Evolutionary conservation across 2,329 filamentous ascomycete species (phyloP), one percentile per base, ranked within the genome.

Genomic region (Blumeria graminis): DNA sequence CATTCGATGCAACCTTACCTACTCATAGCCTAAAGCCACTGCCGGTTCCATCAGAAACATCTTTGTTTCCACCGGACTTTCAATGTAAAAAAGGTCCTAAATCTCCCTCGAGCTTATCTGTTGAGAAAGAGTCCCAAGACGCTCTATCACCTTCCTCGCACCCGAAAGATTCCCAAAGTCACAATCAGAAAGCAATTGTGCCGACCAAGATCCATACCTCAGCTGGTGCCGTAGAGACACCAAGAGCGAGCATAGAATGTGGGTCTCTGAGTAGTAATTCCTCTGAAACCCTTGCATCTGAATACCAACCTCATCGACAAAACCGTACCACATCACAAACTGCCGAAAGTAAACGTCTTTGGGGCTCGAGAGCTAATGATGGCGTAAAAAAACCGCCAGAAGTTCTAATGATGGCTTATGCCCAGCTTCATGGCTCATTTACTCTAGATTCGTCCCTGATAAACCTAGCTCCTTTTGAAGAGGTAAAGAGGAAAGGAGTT

Each of bases 341-440:
- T 28, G 22, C 22, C 22, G 22, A 28, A 28, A 4, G 22, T 28
- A 28, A 28, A 28, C 22, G 22, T 28, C 22, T 28, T 2, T 28
- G 22, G 22, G 22, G 22, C 22, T 28, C 22, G 22, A 28, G 22
- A 50, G 11, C 45, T 11, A 50, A 18, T 18, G 32, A 28, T 28
- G 22, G 22, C 4, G 22, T 28, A 28, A 28, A 72, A 43, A 72
- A 70, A 62, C 67, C 73, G 41, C 80, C 86, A 0, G 89, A 96
- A 66, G 82, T 83, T 1, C 71, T 98, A 56, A 93, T 98, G 80
- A 98, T 98, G 92, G 92, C 89, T 0, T 98, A 94, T 69, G 90
- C 86, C 2, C 92, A 98, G 63, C 79, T 96, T 1, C 85, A 87
- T 68, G 92, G 92, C 3, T 89, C 86, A 0, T 98, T 98, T 63